Conservation (phyloP, 2,329 filamentous ascomycete genomes). For the Myotisia sp. region DNA sequence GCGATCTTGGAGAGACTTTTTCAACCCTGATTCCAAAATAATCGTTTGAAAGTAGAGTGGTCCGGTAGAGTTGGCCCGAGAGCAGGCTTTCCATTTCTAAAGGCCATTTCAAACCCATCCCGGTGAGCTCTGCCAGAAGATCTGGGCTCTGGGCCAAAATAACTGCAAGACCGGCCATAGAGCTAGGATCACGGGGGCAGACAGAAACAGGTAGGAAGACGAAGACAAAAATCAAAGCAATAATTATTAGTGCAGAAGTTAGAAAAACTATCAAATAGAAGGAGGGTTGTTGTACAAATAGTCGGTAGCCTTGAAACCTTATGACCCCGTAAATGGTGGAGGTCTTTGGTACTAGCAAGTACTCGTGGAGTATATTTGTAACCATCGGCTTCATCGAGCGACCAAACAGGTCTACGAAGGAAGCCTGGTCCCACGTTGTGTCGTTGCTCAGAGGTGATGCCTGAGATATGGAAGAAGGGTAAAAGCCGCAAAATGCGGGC, state of each 20-base stretch:
- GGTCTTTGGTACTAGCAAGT: background rate
- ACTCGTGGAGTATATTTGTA: background rate
- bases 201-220: constrained; percentile 7
- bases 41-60: background rate
- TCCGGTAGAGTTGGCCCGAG: background rate
- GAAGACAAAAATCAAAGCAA: constrained; percentile 1
- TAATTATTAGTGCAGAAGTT: background rate
- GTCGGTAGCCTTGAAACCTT: background rate
- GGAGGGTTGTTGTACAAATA: background rate
- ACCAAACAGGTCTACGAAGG: background rate
- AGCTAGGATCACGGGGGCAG: constrained; percentile 9
- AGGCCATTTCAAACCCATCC: background rate
- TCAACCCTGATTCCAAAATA: background rate
- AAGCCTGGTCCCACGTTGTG: background rate
- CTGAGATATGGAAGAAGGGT: too few relatives aligned
- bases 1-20: background rate
- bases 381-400: background rate
- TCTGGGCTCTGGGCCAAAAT: constrained; percentile 8
- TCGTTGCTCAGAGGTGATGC: too few relatives aligned
- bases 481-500: too few relatives aligned
- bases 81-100: background rate
- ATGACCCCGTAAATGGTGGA: background rate
- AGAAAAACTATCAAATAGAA: background rate
- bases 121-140: background rate
- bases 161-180: constrained; percentile 8